Evolutionary conservation across 768 basidiomycete species (phyloP).

Genomic region (Cystofilobasidium macerans): DNA sequence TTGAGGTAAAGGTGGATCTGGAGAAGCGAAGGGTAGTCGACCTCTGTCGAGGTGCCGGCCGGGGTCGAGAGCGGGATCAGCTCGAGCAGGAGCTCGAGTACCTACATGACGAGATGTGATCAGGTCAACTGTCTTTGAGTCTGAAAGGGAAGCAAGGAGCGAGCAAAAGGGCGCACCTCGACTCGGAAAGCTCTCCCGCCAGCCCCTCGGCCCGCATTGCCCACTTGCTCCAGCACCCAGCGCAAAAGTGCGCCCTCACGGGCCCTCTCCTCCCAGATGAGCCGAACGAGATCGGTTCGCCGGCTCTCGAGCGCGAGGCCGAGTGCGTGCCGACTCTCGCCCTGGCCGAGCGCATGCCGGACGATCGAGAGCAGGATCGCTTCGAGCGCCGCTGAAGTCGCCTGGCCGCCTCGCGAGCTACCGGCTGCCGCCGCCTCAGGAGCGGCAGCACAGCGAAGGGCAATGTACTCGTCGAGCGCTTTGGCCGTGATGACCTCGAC

Average conservation of each 20-base stretch:
- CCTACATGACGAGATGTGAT: constrained; percentile 30
- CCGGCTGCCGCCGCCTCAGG: background rate
- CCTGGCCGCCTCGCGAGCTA: background rate
- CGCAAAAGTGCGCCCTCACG: constrained; percentile 67
- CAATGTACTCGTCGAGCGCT: constrained; percentile 88
- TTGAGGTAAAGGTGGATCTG: constrained; percentile 82
- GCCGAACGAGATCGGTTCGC: constrained; percentile 72
- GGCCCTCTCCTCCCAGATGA: constrained; percentile 55
- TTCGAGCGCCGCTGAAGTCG: constrained; percentile 56
- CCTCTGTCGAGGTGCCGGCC: constrained; percentile 22
- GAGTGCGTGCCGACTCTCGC: constrained; percentile 54
- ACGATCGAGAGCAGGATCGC: constrained; percentile 83
- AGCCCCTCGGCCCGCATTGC: constrained; percentile 54
- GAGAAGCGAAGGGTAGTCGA: constrained; percentile 66
- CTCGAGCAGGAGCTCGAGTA: constrained; percentile 48
- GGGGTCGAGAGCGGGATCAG: constrained; percentile 61
- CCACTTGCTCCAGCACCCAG: constrained; percentile 84
- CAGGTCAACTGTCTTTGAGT: too few species aligned
- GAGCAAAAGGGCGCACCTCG: too few species aligned
- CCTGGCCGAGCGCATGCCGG: constrained; percentile 2
- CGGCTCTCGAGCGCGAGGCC: constrained; percentile 89
- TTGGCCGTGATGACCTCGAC: constrained; percentile 90
- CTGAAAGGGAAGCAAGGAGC: too few species aligned
- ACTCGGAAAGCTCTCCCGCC: background rate
- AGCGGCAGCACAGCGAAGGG: constrained; percentile 45